Percentiles rank a stretch among this genome's conserved stretches.
Conservation (phyloP, 2,329 filamentous ascomycete genomes). For the Triangularia verruculosa region DNA sequence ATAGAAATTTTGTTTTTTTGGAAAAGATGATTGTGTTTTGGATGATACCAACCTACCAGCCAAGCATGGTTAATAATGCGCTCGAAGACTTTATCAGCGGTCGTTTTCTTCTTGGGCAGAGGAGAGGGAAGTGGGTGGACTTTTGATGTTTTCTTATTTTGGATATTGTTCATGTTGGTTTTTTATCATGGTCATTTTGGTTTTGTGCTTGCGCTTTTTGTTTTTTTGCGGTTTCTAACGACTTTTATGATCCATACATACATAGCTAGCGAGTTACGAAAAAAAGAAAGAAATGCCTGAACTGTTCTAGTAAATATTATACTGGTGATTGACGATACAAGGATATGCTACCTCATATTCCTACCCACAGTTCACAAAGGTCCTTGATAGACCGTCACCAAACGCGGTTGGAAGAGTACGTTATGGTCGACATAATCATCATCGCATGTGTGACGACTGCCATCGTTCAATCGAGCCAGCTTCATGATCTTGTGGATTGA, state of each 20-base stretch:
- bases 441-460: too few species aligned
- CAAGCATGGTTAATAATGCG: constrained; percentile 4
- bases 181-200: constrained; percentile 11
- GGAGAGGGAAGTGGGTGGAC: background rate
- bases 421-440: too few species aligned
- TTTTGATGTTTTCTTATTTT: background rate
- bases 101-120: background rate
- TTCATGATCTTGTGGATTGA: too few species aligned
- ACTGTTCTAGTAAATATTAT: background rate
- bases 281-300: constrained; percentile 3
- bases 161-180: constrained; percentile 9
- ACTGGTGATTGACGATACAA: background rate
- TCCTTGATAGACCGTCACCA: too few species aligned
- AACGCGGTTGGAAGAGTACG: too few species aligned
- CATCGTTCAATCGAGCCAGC: too few species aligned
- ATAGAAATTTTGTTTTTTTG: constrained; percentile 4
- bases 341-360: too few species aligned
- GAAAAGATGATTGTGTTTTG: background rate
- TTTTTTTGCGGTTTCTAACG: constrained; percentile 1
- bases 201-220: background rate
- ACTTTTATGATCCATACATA: constrained; percentile 8
- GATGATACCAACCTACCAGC: constrained; percentile 3
- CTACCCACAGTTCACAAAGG: too few species aligned
- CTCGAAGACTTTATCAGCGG: background rate
- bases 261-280: background rate